Conservation (phyloP, 768 basidiomycete genomes). For the Fomitopsis pulvina region DNA sequence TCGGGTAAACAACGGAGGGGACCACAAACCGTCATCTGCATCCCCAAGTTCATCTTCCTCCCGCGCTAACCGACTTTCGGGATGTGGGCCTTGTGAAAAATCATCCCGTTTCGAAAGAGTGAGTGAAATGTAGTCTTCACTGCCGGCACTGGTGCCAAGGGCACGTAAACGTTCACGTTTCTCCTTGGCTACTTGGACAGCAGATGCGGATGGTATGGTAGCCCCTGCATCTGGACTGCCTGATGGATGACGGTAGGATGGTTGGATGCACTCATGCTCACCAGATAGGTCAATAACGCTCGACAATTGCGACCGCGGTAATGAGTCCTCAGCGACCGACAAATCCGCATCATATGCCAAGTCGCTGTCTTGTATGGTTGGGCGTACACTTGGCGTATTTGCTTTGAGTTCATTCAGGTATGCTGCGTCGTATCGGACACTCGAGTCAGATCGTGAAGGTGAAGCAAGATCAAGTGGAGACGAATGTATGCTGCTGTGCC, state of each 20-base stretch:
- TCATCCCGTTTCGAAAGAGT: slow-evolving; percentile 55
- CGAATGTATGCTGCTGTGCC: slow-evolving; percentile 23
- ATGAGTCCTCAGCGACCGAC: slow-evolving; percentile 34
- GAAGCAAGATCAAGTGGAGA: slow-evolving; percentile 48
- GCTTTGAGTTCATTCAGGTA: slow-evolving; percentile 77
- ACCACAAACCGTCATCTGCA: slow-evolving; percentile 67
- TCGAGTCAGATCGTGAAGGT: slow-evolving; percentile 35
- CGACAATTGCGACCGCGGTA: slow-evolving; percentile 22
- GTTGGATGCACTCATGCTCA: slow-evolving; percentile 13
- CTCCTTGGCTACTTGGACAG: slow-evolving; percentile 68
- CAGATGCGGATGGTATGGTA: slow-evolving; percentile 62
- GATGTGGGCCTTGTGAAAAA: slow-evolving; percentile 66
- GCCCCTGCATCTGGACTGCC: slow-evolving; percentile 33
- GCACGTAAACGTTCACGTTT: slow-evolving; percentile 63
- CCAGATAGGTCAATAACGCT: slow-evolving; percentile 27
- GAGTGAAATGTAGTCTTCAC: slow-evolving; percentile 74
- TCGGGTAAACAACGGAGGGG: background rate
- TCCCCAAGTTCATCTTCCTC: slow-evolving; percentile 89
- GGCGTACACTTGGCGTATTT: slow-evolving; percentile 56
- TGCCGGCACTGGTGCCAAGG: slow-evolving; percentile 31
- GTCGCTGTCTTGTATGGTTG: slow-evolving; percentile 28
- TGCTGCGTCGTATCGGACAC: slow-evolving; percentile 64
- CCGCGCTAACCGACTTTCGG: slow-evolving; percentile 72
- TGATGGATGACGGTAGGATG: background rate
- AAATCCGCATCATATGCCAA: slow-evolving; percentile 42